Percentiles rank a stretch among this genome's conserved stretches.
phyloP scores from a whole-genome alignment of 2,329 filamentous ascomycete species.

The Penicillium sp. region DNA sequence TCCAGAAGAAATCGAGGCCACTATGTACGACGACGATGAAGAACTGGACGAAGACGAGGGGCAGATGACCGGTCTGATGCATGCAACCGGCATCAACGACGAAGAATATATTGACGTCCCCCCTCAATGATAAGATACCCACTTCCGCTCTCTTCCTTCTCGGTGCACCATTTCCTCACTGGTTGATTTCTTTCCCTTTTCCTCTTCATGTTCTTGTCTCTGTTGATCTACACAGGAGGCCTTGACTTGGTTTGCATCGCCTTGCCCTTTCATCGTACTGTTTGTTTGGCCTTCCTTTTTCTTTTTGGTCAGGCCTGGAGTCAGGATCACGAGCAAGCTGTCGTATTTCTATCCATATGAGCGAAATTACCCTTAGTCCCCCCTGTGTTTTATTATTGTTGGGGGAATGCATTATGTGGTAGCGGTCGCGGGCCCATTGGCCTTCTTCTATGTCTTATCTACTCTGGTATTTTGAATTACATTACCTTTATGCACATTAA shows the following conservation, averaged over 20 bases:
- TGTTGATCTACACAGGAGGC: slow-evolving; percentile 20
- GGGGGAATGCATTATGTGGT: slow-evolving; percentile 34
- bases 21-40: slow-evolving; percentile 49
- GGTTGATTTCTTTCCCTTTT: slow-evolving; percentile 12
- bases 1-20: slow-evolving; percentile 40
- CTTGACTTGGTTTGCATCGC: slow-evolving; percentile 11
- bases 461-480: slow-evolving; percentile 16
- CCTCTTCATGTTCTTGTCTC: neutral
- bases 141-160: slow-evolving; percentile 7
- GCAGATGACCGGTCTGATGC: slow-evolving; percentile 45
- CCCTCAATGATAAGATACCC: slow-evolving; percentile 41
- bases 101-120: slow-evolving; percentile 45
- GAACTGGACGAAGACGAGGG: slow-evolving; percentile 48
- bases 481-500: slow-evolving; percentile 15
- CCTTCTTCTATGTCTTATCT: slow-evolving; percentile 12
- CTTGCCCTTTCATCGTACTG: slow-evolving; percentile 12
- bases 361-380: slow-evolving; percentile 22
- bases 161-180: neutral
- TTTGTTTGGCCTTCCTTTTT: neutral
- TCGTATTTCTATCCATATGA: slow-evolving; percentile 30
- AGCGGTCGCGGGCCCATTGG: slow-evolving; percentile 22
- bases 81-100: slow-evolving; percentile 46
- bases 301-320: neutral
- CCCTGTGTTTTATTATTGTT: slow-evolving; percentile 20
- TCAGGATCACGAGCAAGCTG: slow-evolving; percentile 20